Evolutionary conservation across 768 basidiomycete species (phyloP).

Genomic region (Paxillus involutus): DNA sequence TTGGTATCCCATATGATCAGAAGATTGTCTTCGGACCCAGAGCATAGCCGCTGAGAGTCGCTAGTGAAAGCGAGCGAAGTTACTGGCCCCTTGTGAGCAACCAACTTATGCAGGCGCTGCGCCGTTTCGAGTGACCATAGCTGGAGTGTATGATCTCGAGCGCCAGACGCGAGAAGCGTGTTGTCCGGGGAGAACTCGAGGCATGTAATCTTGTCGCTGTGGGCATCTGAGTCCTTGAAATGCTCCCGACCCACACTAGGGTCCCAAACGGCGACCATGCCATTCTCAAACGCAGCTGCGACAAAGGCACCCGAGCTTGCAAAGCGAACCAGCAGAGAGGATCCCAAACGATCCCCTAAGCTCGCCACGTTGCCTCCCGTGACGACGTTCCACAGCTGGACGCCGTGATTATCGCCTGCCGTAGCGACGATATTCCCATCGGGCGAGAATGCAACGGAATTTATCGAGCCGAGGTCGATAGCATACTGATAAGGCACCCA

Average conservation of each 20-base stretch:
- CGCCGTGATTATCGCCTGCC: conserved; percentile 10
- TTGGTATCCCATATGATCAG: conserved; percentile 24
- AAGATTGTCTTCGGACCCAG: conserved; percentile 23
- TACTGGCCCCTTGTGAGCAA: conserved; percentile 18
- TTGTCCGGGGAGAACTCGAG: conserved; percentile 19
- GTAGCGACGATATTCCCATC: conserved; percentile 14
- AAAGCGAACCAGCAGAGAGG: conserved; percentile 16
- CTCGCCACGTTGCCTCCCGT: conserved; percentile 21
- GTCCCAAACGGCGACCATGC: conserved; percentile 19
- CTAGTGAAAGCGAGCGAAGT: conserved; percentile 19
- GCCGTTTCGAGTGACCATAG: conserved; percentile 24
- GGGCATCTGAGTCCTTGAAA: conserved; percentile 13
- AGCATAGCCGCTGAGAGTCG: conserved; percentile 17
- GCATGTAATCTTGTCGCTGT: conserved; percentile 12
- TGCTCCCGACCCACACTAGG: conserved; percentile 17
- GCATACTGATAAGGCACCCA: neutral
- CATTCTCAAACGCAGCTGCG: conserved; percentile 16
- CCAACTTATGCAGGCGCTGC: conserved; percentile 10
- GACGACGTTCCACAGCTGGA: conserved; percentile 22
- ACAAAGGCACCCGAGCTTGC: conserved; percentile 19
- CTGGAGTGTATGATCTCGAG: conserved; percentile 13
- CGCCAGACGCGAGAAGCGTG: conserved; percentile 17
- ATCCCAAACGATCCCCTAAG: conserved; percentile 9
- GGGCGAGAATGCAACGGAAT: conserved; percentile 17
- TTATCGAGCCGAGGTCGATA: conserved; percentile 5